These are phyloP conservation scores for Acidiella bohemica DNA, from an alignment of 495 filamentous ascomycete species.

Conservation along the genomic window DNA sequence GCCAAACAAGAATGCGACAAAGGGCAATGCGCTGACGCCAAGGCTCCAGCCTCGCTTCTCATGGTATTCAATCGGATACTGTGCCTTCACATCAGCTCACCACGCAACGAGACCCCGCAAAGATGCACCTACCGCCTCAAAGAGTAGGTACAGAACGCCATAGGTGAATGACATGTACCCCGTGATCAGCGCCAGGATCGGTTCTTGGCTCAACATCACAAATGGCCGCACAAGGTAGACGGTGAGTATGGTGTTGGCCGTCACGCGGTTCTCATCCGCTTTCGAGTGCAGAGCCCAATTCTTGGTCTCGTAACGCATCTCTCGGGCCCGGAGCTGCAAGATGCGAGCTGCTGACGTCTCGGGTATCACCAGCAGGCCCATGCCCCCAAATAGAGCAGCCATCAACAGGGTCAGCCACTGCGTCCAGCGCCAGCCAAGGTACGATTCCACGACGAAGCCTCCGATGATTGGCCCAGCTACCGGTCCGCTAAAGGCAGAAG, in stretches of 20 bases:
- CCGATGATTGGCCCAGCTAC: conserved; percentile 45
- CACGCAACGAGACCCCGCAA: no score
- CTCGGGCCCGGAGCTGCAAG: conserved; percentile 39
- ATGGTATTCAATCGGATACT: conserved; percentile 26
- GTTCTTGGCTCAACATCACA: conserved; percentile 45
- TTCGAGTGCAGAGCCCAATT: conserved; percentile 48
- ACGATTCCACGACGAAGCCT: conserved; percentile 24
- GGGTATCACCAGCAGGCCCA: conserved; percentile 35
- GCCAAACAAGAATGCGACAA: conserved; percentile 14
- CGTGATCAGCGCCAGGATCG: conserved; percentile 42
- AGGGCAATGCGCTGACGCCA: conserved; percentile 25
- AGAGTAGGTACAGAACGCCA: conserved; percentile 27
- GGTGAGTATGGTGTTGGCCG: conserved; percentile 21
- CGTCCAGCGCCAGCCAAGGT: conserved; percentile 47
- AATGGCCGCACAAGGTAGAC: conserved; percentile 48
- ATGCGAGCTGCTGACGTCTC: conserved; percentile 48
- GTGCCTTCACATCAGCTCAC: background rate
- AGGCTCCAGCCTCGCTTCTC: conserved; percentile 23
- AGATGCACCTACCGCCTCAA: conserved; percentile 21
- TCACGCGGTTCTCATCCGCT: conserved; percentile 41
- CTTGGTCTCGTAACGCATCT: conserved; percentile 43
- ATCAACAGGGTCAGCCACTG: conserved; percentile 13
- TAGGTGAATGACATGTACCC: conserved; percentile 31
- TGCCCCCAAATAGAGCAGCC: conserved; percentile 23
- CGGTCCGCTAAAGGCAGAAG: conserved; percentile 43